A percentile compares a stretch with the other conserved stretches of the same genome.
These are phyloP conservation scores for Schizosaccharomyces cryophilus DNA, from an alignment of 805 yeast genomes.

Conservation along the genomic window DNA sequence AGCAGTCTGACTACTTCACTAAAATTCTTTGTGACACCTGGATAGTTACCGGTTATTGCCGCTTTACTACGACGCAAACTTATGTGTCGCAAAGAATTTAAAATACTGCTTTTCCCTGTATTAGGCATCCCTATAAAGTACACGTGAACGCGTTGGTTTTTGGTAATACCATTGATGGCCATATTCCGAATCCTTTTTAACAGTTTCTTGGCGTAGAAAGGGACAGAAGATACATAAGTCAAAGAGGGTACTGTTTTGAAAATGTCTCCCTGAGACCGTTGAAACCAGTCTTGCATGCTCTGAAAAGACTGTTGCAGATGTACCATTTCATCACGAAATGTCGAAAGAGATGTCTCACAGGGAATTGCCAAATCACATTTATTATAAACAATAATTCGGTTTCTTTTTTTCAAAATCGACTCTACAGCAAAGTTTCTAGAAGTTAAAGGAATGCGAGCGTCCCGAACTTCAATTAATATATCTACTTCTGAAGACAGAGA, in stretches of 20 bases:
- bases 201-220: neutral
- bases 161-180: slow-evolving; percentile 17
- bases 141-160: slow-evolving; percentile 25
- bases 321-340: slow-evolving; percentile 3
- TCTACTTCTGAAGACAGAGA: slow-evolving; percentile 59
- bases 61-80: slow-evolving; percentile 28
- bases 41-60: slow-evolving; percentile 63
- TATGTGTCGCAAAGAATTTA: slow-evolving; percentile 41
- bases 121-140: slow-evolving; percentile 88
- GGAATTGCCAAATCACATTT: slow-evolving; percentile 32
- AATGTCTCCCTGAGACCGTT: neutral
- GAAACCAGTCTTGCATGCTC: neutral
- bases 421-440: slow-evolving; percentile 65
- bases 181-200: neutral
- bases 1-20: slow-evolving; percentile 48
- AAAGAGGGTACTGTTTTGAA: neutral
- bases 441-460: slow-evolving; percentile 68
- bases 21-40: slow-evolving; percentile 70
- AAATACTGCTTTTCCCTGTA: slow-evolving; percentile 81
- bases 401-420: slow-evolving; percentile 29
- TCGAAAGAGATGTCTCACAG: slow-evolving; percentile 19
- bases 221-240: neutral
- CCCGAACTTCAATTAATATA: slow-evolving; percentile 62
- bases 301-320: neutral
- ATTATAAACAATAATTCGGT: slow-evolving; percentile 45